Percentiles rank a stretch among this genome's conserved stretches.
phyloP scores from a whole-genome alignment of 345 rosid genomes.

The Lepidium africanum region DNA sequence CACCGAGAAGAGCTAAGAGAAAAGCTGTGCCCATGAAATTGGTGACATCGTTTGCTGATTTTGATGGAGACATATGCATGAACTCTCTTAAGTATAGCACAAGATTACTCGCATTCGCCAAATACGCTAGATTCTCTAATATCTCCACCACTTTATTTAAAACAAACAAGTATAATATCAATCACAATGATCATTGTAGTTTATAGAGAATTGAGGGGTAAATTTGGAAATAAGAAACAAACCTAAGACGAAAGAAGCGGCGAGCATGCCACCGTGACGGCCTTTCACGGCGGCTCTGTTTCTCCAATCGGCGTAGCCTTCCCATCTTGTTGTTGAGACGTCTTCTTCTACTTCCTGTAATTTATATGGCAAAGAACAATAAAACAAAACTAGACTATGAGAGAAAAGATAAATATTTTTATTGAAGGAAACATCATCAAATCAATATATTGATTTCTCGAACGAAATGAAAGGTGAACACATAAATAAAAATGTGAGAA shows the following conservation, averaged over 20 bases:
- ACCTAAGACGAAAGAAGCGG: slow-evolving; percentile 67
- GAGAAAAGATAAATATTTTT: not conserved
- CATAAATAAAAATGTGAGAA: slow-evolving; percentile 3
- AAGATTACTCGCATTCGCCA: slow-evolving; percentile 81
- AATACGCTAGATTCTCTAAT: slow-evolving; percentile 78
- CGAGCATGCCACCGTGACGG: slow-evolving; percentile 70
- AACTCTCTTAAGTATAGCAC: slow-evolving; percentile 48
- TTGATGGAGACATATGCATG: slow-evolving; percentile 69
- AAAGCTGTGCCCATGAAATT: slow-evolving; percentile 89
- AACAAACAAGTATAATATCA: not conserved
- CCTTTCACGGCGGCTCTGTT: slow-evolving; percentile 51
- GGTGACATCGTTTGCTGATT: slow-evolving; percentile 66
- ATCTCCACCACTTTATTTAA: slow-evolving; percentile 56
- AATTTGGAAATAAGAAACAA: not conserved
- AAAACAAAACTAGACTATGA: not conserved
- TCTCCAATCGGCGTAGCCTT: slow-evolving; percentile 80
- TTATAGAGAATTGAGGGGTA: not conserved
- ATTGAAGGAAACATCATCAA: slow-evolving; percentile 7
- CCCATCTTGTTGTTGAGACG: slow-evolving; percentile 37
- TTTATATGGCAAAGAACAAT: not conserved
- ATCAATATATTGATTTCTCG: slow-evolving; percentile 5
- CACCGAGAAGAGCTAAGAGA: slow-evolving; percentile 74
- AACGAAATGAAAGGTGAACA: not conserved
- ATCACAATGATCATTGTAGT: slow-evolving; percentile 13
- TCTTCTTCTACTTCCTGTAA: slow-evolving; percentile 45